Base-by-base conservation (phyloP, 164 flowering plant genomes). In the Cinnamomum micranthum region DNA sequence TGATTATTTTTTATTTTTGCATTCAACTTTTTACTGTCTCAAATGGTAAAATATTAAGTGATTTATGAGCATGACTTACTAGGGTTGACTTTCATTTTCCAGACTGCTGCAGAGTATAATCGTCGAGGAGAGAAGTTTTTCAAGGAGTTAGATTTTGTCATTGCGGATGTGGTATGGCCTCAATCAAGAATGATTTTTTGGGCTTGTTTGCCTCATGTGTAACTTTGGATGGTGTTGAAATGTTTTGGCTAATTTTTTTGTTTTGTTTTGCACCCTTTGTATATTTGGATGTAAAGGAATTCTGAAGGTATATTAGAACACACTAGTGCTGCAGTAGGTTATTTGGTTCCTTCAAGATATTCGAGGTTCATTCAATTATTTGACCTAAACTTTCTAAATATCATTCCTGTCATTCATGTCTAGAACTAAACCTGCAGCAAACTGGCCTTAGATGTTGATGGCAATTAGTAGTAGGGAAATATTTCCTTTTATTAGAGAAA, bases 71-170 rank as follows among this genome's bases (percentile, higher is more conserved):
- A 35, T 50, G 25, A 19, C 24, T 13, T 27, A 62, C 76, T 58
- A 20, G 27, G 65, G 68, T 33, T 65, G 17, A 51, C 25, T 68
- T 77, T 7, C 59, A 20, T 66, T 68, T 71, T 80, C 41, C 82
- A 94, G 97, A 91, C 90, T 76, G 97, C 97, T 80, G 98, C 98
- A 71, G 98, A 95, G 82, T 84, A 75, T 77, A 93, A 92, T 69
- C 74, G 84, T 31, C 90, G 98, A 0, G 85, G 87, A 83, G 98
- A 91, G 70, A 95, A 89, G 9, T 92, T 92, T 69, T 80, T 79
- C 75, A 92, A 95, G 81, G 98, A 95, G 90, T 89, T 95, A 68
- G 98, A 95, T 86, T 90, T 95, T 84, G 98, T 92, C 24, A 77
- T 83, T 23, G 97, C 98, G 58, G 97, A 95, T 84, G 97, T 95